These are phyloP conservation scores for Monosporascus sp. DNA, from an alignment of 2,329 filamentous ascomycete genomes.

Conservation along the genomic window DNA sequence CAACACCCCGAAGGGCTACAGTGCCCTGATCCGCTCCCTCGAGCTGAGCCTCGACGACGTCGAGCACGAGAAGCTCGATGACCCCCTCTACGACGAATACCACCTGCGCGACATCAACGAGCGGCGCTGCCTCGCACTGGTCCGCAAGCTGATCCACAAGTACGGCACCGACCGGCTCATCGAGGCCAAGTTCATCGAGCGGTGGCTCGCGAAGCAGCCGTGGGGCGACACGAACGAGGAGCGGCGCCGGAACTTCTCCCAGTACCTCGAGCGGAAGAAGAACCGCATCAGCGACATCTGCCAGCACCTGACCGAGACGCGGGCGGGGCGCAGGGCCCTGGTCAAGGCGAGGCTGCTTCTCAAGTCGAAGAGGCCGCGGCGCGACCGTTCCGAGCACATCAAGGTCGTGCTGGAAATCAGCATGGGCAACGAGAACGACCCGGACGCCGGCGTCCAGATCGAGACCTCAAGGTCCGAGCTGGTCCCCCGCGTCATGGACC, in stretches of 20 bases:
- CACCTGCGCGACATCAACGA: conserved; percentile 57
- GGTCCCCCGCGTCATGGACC: conserved; percentile 39
- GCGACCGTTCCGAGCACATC: conserved; percentile 23
- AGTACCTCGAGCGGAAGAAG: conserved; percentile 43
- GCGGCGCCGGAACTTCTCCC: conserved; percentile 48
- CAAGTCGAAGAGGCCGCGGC: conserved; percentile 22
- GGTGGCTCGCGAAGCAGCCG: conserved; percentile 69
- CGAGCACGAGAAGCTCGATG: conserved; percentile 45
- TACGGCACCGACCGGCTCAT: conserved; percentile 53
- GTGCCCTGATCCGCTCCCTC: conserved; percentile 55
- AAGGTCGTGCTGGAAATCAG: conserved; percentile 32
- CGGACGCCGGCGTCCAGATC: neutral
- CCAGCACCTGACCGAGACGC: conserved; percentile 41
- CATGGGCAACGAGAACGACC: conserved; percentile 21
- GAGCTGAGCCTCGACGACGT: conserved; percentile 49
- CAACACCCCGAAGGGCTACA: conserved; percentile 45
- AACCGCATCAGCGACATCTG: conserved; percentile 52
- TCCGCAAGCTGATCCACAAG: conserved; percentile 54
- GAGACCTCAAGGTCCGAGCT: conserved; percentile 25
- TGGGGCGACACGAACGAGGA: conserved; percentile 53
- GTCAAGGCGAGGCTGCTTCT: conserved; percentile 44
- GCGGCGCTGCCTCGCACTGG: conserved; percentile 53
- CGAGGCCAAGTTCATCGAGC: conserved; percentile 61
- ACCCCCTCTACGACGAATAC: conserved; percentile 58
- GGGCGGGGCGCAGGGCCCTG: conserved; percentile 46